Conservation (phyloP, 2,329 filamentous ascomycete genomes). For the Colletotrichum karsti region DNA sequence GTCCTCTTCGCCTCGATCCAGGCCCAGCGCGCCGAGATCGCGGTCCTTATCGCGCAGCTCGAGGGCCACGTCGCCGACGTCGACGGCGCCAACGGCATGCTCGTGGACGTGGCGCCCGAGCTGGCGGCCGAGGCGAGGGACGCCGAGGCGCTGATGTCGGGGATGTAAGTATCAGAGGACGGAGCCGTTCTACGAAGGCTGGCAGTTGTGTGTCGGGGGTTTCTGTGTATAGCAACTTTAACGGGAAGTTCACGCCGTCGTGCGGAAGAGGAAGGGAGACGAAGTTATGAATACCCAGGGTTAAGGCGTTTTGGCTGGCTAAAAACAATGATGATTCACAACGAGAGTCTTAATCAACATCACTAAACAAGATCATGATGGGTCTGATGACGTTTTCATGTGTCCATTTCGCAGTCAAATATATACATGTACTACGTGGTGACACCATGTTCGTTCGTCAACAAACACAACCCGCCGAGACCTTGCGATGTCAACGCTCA, state of each 20-base stretch:
- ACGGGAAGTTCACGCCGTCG: no score
- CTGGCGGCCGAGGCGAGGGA: conserved; percentile 59
- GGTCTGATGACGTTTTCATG: neutral
- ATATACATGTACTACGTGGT: neutral
- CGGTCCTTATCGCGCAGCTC: conserved; percentile 55
- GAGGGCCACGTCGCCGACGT: conserved; percentile 64
- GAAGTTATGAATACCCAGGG: neutral
- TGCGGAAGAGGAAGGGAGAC: neutral
- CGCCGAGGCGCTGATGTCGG: conserved; percentile 50
- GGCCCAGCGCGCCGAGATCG: conserved; percentile 64
- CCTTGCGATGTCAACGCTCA: conserved; percentile 5
- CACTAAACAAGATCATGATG: neutral
- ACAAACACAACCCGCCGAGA: neutral
- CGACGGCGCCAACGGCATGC: conserved; percentile 57
- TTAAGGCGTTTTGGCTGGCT: neutral
- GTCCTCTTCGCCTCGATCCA: conserved; percentile 59
- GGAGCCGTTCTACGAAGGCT: neutral
- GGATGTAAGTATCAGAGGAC: conserved; percentile 1
- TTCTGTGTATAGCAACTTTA: no score
- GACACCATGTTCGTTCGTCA: neutral
- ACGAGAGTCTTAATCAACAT: neutral
- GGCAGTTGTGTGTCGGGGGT: neutral
- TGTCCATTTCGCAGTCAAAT: neutral
- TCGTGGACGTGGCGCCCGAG: conserved; percentile 56
- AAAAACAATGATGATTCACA: neutral